Conservation (phyloP, 2,329 filamentous ascomycete species). For the Emydomyces testavorans region DNA sequence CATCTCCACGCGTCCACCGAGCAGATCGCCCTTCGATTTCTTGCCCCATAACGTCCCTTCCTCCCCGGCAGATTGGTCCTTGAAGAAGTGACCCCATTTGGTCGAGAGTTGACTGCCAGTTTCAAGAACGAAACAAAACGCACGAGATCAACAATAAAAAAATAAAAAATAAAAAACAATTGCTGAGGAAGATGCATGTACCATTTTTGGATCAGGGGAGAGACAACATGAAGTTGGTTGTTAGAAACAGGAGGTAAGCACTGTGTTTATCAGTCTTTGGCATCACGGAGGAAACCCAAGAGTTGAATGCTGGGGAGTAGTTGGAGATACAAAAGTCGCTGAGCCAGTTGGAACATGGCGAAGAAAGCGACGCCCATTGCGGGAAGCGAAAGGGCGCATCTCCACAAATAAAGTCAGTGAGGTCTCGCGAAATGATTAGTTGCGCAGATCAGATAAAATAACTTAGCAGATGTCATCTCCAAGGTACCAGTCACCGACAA, state of each 20-base stretch:
- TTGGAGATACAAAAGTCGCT: too few species aligned
- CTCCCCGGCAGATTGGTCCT: neutral
- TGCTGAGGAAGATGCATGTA: neutral
- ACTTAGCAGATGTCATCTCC: conserved; percentile 45
- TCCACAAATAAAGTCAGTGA: too few species aligned
- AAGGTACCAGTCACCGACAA: conserved; percentile 58
- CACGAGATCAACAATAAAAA: neutral
- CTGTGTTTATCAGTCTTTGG: too few species aligned
- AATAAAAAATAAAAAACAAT: neutral
- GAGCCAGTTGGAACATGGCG: too few species aligned
- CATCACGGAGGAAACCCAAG: too few species aligned
- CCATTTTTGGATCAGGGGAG: neutral
- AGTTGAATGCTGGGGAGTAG: too few species aligned
- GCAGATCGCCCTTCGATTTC: neutral
- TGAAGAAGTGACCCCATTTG: neutral
- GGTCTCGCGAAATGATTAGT: too few species aligned
- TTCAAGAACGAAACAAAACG: neutral
- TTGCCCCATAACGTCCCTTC: neutral
- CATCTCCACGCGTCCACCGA: neutral
- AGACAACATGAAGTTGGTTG: too few species aligned
- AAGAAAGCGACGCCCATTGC: too few species aligned
- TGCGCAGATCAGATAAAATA: too few species aligned
- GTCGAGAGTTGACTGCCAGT: neutral
- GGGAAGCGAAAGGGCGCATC: too few species aligned
- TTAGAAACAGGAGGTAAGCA: too few species aligned